These are phyloP conservation scores for Nothopassalora personata DNA, from an alignment of 2,329 filamentous ascomycete species.

Conservation along the genomic window DNA sequence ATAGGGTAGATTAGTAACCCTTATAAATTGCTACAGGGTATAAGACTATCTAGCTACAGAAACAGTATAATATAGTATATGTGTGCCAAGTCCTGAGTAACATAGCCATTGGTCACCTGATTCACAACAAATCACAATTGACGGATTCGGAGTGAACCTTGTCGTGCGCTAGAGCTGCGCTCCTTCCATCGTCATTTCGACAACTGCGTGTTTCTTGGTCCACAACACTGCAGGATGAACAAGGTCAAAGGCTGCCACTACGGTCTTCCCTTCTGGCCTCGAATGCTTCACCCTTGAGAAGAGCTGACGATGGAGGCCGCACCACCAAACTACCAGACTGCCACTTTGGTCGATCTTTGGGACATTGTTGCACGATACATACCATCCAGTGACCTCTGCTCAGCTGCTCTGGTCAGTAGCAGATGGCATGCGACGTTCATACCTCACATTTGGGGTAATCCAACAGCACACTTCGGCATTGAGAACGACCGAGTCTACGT, in stretches of 20 bases:
- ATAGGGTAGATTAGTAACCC: too few relatives aligned
- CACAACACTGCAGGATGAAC: neutral
- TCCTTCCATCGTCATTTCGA: neutral
- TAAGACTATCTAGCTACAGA: too few relatives aligned
- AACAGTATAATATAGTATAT: too few relatives aligned
- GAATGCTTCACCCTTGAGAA: neutral
- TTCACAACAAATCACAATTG: too few relatives aligned
- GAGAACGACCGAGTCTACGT: slow-evolving; percentile 59
- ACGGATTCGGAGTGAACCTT: neutral
- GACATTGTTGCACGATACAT: slow-evolving; percentile 53
- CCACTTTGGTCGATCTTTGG: slow-evolving; percentile 52
- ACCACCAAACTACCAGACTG: slow-evolving; percentile 56
- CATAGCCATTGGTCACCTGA: too few relatives aligned
- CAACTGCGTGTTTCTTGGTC: neutral
- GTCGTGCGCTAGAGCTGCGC: neutral
- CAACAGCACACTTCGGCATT: slow-evolving; percentile 56
- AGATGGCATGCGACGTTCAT: slow-evolving; percentile 56
- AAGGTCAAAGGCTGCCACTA: neutral
- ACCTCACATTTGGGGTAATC: slow-evolving; percentile 57
- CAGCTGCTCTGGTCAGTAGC: slow-evolving; percentile 51
- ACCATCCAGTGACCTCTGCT: slow-evolving; percentile 51
- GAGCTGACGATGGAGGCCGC: slow-evolving; percentile 47
- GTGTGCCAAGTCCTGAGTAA: too few relatives aligned
- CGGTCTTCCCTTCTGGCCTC: neutral
- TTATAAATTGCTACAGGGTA: too few relatives aligned